Conservation (phyloP, 352 stramenopile species). For the Pythium biforme region DNA sequence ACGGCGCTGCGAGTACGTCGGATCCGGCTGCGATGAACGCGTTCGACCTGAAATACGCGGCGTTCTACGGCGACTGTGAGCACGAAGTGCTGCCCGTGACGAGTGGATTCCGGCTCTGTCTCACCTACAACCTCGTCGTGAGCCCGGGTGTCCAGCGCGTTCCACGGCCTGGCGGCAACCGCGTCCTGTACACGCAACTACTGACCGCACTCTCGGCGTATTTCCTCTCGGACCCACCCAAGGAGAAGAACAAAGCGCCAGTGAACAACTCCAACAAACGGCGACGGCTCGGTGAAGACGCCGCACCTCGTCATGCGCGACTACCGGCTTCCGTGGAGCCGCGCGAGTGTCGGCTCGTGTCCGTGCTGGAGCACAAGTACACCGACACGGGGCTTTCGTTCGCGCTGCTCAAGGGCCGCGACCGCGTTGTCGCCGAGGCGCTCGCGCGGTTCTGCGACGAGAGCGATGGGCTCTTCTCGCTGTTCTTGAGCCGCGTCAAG, state of each 20-base stretch:
- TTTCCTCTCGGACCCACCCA: background rate
- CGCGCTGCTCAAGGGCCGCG: slow-evolving; percentile 13
- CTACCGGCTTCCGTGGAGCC: background rate
- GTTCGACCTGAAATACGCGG: slow-evolving; percentile 18
- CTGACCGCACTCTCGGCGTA: background rate
- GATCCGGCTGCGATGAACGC: slow-evolving; percentile 1
- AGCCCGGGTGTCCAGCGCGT: background rate
- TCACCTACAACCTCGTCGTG: slow-evolving; percentile 18
- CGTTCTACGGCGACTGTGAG: slow-evolving; percentile 18
- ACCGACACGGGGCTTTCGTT: slow-evolving; percentile 13
- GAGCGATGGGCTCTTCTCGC: slow-evolving; percentile 8
- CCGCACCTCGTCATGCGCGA: background rate
- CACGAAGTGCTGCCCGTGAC: slow-evolving; percentile 11
- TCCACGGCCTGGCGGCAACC: background rate
- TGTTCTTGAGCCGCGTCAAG: slow-evolving; percentile 9
- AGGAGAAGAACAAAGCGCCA: background rate
- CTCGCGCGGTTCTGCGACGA: slow-evolving; percentile 14
- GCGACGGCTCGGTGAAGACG: background rate
- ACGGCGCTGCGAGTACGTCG: background rate
- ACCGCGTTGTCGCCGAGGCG: slow-evolving; percentile 2
- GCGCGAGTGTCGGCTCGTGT: slow-evolving; percentile 15
- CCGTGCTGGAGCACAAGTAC: slow-evolving; percentile 22
- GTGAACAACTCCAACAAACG: background rate
- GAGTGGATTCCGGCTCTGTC: slow-evolving; percentile 7
- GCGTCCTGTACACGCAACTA: slow-evolving; percentile 5